These are phyloP conservation scores for Melampsora allii-populina DNA, from an alignment of 1,284 basidiomycete genomes.

Conservation along the genomic window DNA sequence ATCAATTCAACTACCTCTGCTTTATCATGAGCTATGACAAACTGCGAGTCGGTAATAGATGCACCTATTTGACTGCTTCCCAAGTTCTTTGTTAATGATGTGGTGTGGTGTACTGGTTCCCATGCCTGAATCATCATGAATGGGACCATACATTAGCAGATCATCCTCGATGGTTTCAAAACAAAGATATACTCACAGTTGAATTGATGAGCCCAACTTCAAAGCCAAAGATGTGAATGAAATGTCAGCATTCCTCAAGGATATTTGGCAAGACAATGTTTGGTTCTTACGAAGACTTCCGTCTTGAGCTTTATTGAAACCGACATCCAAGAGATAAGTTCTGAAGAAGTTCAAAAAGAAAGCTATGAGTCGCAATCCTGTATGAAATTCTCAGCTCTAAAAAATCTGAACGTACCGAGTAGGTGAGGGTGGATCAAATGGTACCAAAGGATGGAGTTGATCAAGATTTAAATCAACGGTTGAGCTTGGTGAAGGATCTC, in stretches of 20 bases:
- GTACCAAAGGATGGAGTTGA: constrained; percentile 23
- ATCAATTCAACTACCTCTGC: constrained; percentile 36
- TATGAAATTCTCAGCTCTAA: neutral
- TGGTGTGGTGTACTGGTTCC: constrained; percentile 31
- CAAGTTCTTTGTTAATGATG: constrained; percentile 20
- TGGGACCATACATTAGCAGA: neutral
- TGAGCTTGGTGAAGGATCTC: neutral
- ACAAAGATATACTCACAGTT: constrained; percentile 1
- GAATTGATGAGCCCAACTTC: constrained; percentile 8
- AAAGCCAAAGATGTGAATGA: neutral
- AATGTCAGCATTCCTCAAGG: neutral
- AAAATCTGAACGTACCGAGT: constrained; percentile 23
- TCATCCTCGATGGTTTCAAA: neutral
- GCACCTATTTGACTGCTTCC: constrained; percentile 16
- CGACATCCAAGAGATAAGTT: constrained; percentile 34
- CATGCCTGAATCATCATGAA: constrained; percentile 9
- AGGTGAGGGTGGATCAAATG: constrained; percentile 18
- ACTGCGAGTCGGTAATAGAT: constrained; percentile 30
- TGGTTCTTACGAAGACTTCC: constrained; percentile 28
- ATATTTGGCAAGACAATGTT: neutral
- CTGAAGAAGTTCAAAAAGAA: neutral
- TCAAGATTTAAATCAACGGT: constrained; percentile 6
- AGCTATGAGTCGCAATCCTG: neutral
- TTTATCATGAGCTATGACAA: constrained; percentile 29
- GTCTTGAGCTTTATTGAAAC: constrained; percentile 10